Evolutionary conservation across 495 filamentous ascomycete genomes (phyloP).

Genomic region (Penicillium robsamsonii): DNA sequence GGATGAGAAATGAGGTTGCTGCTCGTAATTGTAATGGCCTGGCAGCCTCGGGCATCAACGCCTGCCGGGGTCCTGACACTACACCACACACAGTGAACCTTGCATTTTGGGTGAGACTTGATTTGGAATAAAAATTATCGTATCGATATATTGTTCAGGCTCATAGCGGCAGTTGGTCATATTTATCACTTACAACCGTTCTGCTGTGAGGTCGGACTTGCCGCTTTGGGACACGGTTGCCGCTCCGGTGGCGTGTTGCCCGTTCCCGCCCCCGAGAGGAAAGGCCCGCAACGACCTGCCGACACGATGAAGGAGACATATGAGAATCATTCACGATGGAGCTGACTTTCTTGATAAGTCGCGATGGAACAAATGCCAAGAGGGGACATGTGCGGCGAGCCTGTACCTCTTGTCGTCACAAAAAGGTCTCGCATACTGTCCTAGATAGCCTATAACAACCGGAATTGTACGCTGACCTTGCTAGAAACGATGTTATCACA

Average conservation of each 20-base stretch:
- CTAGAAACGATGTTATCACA: constrained; percentile 28
- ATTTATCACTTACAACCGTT: not conserved
- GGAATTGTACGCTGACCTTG: not conserved
- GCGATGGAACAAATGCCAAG: constrained; percentile 19
- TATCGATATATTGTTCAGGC: too few species aligned
- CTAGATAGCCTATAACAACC: not conserved
- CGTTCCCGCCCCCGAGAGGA: not conserved
- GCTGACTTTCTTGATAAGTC: constrained; percentile 21
- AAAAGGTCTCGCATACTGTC: constrained; percentile 16
- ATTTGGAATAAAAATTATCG: too few species aligned
- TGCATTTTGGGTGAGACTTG: too few species aligned
- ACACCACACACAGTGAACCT: too few species aligned
- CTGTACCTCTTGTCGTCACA: constrained; percentile 21
- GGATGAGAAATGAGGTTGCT: too few species aligned
- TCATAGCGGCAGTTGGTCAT: too few species aligned
- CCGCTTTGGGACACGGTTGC: not conserved
- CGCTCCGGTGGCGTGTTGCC: constrained; percentile 5
- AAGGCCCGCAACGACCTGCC: not conserved
- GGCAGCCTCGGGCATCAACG: too few species aligned
- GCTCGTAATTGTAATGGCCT: too few species aligned
- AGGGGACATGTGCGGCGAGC: constrained; percentile 16
- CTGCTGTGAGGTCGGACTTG: not conserved
- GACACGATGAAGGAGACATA: not conserved
- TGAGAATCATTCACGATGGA: constrained; percentile 14
- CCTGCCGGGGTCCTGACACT: too few species aligned